Base-by-base conservation (phyloP, 208 protist species). In the Crithidia expoeki region DNA sequence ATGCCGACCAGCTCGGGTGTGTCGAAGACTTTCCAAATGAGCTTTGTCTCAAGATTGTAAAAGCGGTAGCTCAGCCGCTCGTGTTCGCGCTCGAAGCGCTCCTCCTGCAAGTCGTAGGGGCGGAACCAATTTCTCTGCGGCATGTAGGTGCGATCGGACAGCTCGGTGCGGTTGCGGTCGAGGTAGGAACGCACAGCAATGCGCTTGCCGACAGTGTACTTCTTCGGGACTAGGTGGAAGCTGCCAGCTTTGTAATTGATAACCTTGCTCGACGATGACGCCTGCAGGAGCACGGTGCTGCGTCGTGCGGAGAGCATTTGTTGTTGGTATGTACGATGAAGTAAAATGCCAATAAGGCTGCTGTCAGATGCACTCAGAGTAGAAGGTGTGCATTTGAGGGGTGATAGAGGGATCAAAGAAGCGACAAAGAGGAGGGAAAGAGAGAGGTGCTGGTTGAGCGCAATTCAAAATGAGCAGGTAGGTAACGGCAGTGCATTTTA, bases 21-120 rank as follows among this genome's bases (percentile, higher is more conserved):
- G 65, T 97, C 93, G 71, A 97, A 97, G 12, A 89, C 88, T 32
- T 81, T 85, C 90, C 90, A 94, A 59, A 97, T 94, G 17, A 97
- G 67, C 74, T 94, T 95, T 4, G 88, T 93, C 51, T 95, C 86
- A 11, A 97, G 38, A 21, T 90, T 88, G 66, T 97, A 93, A 64
- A 94, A 95, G 55, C 91, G 75, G 76, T 94, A 81, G 73, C 69
- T 74, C 32, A 71, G 51, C 4, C 79, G 81, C 71, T 94, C 76
- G 69, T 94, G 83, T 10, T 79, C 72, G 19, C 84, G 74, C 14
- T 75, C 56, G 66, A 94, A 91, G n/a, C 64, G 59, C 21, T 30
- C 19, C 4, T 63, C 34, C 53, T 71, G 68, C 42, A 71, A 63
- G 32, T 72, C 75, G 58, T 96, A 93, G 36, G 88, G 58, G 51